Evolutionary conservation across 2,329 filamentous ascomycete species (phyloP), one percentile per base, ranked within the genome.

Genomic region (Fusarium pseudonygamai): DNA sequence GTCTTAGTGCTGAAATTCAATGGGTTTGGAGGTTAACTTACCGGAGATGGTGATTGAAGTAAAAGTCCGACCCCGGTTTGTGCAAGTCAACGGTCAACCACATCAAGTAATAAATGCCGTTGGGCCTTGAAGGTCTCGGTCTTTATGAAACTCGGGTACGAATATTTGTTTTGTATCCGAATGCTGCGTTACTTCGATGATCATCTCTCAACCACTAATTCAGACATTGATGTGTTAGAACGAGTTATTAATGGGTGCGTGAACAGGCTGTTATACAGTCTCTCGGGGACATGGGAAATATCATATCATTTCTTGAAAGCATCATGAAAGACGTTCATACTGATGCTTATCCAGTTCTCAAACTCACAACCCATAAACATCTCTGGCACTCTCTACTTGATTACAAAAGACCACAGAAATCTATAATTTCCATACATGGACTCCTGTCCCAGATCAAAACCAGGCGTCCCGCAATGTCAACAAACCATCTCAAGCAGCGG

Each of bases 401-500:
- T 12, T 22, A 11, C n/a, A 26, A 34, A 36, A 36, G 32, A 18
- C 49, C 49, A 15, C 49, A 13, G n/a, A 52, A 52, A 20, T 36
- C 49, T 36, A 52, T 16, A 26, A 15, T 36, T 36, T 36, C 32
- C n/a, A 36, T 24, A 5, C 13, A 12, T 9, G 18, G 11, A 24
- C n/a, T 7, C 14, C 2, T 26, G 18, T 26, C n/a, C 49, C 49
- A 36, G 49, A 52, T 20, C 24, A 52, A 22, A 20, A 72, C 49
- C 28, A 72, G 26, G 4, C 55, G 55, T 22, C 64, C 64, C 40
- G 60, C 34, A 20, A 69, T 53, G 22, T 72, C 55, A 47, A 72
- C 10, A 26, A 64, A 69, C 58, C 58, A 69, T 9, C 7, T 36
- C 9, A 42, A 24, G 12, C 1, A 3, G 24, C 32, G 30, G 7